These are phyloP conservation scores for Toxicodendron radicans DNA, from an alignment of 345 rosid genomes.

Conservation along the genomic window DNA sequence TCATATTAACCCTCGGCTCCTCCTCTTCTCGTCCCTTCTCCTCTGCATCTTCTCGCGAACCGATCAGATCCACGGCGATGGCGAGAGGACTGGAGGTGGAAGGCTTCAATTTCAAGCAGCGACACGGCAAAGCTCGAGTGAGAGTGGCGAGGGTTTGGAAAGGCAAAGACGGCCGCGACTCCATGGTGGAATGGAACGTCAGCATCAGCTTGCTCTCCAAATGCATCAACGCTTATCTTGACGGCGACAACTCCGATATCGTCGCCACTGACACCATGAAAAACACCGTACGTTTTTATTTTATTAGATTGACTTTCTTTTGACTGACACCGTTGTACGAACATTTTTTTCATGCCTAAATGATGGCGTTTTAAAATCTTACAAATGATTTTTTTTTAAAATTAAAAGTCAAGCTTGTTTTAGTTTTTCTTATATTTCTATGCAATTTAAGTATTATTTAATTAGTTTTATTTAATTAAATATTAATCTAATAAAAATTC, in stretches of 20 bases:
- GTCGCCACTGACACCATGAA: conserved; percentile 98
- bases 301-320: not conserved
- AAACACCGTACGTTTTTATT: conserved; percentile 53
- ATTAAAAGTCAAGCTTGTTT: no score
- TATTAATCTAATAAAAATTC: no score
- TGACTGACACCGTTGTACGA: not conserved
- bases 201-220: conserved; percentile 73
- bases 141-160: conserved; percentile 90
- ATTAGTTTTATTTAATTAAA: no score
- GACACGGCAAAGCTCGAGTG: conserved; percentile 82
- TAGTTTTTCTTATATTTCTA: no score
- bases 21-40: no score
- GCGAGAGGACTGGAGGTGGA: conserved; percentile 52
- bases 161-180: conserved; percentile 47
- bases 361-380: no score
- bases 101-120: conserved; percentile 73
- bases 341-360: no score
- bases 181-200: conserved; percentile 83
- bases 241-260: conserved; percentile 75
- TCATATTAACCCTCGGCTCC: no score
- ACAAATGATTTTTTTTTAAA: no score
- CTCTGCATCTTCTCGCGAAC: no score
- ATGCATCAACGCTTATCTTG: conserved; percentile 60
- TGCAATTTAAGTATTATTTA: no score
- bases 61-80: conserved; percentile 28